Conservation (phyloP, 2,329 filamentous ascomycete species). For the Ceratocystis colombiana region DNA sequence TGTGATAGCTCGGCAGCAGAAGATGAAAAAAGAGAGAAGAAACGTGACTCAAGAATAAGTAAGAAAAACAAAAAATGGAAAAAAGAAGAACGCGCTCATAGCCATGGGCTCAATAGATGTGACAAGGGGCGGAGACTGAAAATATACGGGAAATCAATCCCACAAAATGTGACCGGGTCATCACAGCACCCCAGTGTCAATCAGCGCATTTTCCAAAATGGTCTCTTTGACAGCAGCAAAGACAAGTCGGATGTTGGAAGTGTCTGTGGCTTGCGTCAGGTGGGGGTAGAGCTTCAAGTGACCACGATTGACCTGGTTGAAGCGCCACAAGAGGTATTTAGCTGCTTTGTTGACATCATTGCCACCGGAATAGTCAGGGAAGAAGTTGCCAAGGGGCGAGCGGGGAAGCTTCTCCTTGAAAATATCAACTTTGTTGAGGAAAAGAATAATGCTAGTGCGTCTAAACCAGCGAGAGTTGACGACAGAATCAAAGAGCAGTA, state of each 20-base stretch:
- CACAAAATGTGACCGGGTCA: background rate
- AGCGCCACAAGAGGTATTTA: slow-evolving; percentile 95
- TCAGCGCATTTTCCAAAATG: slow-evolving; percentile 93
- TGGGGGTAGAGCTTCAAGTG: slow-evolving; percentile 96
- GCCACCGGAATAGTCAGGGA: slow-evolving; percentile 93
- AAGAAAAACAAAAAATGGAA: background rate
- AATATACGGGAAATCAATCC: no score
- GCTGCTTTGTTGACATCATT: slow-evolving; percentile 97
- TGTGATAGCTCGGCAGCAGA: background rate
- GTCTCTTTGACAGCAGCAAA: slow-evolving; percentile 99
- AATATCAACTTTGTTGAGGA: slow-evolving; percentile 97
- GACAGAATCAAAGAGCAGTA: slow-evolving; percentile 93
- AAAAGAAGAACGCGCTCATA: background rate
- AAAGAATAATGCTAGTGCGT: slow-evolving; percentile 95
- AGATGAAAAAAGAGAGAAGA: background rate
- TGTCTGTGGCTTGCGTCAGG: slow-evolving; percentile 96
- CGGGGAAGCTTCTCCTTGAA: slow-evolving; percentile 90
- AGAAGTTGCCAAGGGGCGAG: slow-evolving; percentile 87
- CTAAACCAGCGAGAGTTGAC: slow-evolving; percentile 99
- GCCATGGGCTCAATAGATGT: background rate
- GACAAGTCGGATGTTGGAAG: slow-evolving; percentile 92
- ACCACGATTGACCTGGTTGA: slow-evolving; percentile 95
- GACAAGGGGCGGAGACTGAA: background rate
- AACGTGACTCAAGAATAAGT: background rate
- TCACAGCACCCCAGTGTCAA: slow-evolving; percentile 90